Evolutionary conservation across 257 asterid species (phyloP), one percentile per base, ranked within the genome.

Genomic region (Plantago ovata): DNA sequence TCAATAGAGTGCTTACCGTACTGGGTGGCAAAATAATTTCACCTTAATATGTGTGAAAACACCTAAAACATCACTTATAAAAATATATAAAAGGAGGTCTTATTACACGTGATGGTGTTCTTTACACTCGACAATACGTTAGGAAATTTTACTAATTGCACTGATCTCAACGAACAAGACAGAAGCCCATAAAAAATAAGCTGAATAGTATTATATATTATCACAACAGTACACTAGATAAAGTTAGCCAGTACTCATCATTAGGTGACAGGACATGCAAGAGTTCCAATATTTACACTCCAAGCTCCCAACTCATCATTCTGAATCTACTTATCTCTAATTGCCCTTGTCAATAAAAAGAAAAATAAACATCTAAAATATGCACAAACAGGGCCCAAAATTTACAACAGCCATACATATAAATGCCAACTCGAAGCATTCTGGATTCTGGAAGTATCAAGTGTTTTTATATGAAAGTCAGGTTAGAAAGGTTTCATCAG

Each of bases 211-310:
- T 13, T 44, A 43, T 55, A 65, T 28, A 43, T 1, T 21, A 33
- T 52, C 62, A 66, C 62, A 53, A 22, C 43, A 53, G 32, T 28
- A 56, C 58, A 56, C 49, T 18, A n/a, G n/a, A n/a, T n/a, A n/a
- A n/a, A n/a, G 45, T 44, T 57, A 53, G 60, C 20, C 32, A 45
- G 23, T 39, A 58, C 13, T 3, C 14, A n/a, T 64, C 55, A 28
- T 38, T 32, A 58, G 49, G 42, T 38, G 51, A 20, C 49, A 18
- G 40, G 61, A 32, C 45, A n/a, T 23, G 38, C 53, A 48, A 39
- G 48, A 63, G 61, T 61, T 48, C 62, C 43, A 57, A 28, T 57
- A 24, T 54, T 59, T 18, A 49, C n/a, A n/a, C 52, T 64, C 62
- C 45, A 58, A 61, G 13, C 22, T 53, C 24, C 52, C 9, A 21